Conservation (phyloP, 331 rosid species). For the Quercus tomentella region DNA sequence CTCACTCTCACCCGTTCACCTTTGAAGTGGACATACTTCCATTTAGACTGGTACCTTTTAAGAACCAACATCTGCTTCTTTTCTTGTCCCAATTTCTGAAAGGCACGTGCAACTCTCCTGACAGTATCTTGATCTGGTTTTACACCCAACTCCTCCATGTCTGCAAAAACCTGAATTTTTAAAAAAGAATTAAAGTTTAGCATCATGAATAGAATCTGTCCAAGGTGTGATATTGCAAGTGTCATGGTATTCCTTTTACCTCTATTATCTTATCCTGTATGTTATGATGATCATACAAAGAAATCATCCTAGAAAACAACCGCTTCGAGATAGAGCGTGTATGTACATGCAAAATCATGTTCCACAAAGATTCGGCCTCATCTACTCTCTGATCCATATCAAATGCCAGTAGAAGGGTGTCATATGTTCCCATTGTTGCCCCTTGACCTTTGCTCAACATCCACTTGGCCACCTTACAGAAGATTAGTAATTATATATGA, state of each 20-base stretch:
- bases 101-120: conserved; percentile 58
- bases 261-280: conserved; percentile 60
- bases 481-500: conserved; percentile 9
- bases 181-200: conserved; percentile 2
- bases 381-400: conserved; percentile 80
- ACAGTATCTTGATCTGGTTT: conserved; percentile 90
- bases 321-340: conserved; percentile 73
- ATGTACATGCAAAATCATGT: conserved; percentile 76
- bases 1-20: conserved; percentile 78
- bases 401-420: conserved; percentile 85
- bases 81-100: conserved; percentile 57
- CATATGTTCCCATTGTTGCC: conserved; percentile 88
- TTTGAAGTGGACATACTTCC: conserved; percentile 84
- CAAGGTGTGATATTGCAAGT: background rate
- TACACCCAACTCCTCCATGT: conserved; percentile 81
- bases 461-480: conserved; percentile 84
- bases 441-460: conserved; percentile 97
- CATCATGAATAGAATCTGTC: background rate
- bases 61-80: conserved; percentile 53
- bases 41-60: conserved; percentile 59
- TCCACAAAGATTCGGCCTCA: conserved; percentile 98
- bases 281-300: conserved; percentile 74
- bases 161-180: conserved; percentile 68
- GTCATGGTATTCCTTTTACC: conserved; percentile 30
- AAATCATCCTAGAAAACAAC: conserved; percentile 83